A percentile compares a stretch with the other conserved stretches of the same genome.
phyloP scores from a whole-genome alignment of 768 basidiomycete genomes.

The Panus rudis region DNA sequence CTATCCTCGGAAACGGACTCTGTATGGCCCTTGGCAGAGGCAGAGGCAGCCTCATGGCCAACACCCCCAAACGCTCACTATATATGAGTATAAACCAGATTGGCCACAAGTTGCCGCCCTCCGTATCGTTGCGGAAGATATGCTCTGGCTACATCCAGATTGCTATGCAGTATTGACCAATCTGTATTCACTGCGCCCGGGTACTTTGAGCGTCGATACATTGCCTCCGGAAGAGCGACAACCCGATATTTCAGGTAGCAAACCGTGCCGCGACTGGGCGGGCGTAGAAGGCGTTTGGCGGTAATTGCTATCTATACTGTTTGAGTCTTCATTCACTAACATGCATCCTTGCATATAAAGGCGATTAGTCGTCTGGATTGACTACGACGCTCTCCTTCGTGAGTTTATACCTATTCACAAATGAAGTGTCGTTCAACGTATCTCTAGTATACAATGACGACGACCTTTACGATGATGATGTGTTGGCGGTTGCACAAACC shows the following conservation, averaged over 20 bases:
- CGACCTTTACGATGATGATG: constrained; percentile 6
- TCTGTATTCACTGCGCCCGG: background rate
- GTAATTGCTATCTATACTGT: background rate
- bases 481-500: constrained; percentile 32
- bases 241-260: background rate
- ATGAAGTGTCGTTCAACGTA: background rate
- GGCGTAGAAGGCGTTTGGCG: constrained; percentile 21
- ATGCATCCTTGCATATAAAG: constrained; percentile 3
- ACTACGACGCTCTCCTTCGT: constrained; percentile 16
- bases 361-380: constrained; percentile 20
- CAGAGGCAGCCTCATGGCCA: too few relatives aligned
- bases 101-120: too few relatives aligned
- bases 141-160: too few relatives aligned
- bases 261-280: constrained; percentile 18
- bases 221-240: background rate
- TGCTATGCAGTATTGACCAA: too few relatives aligned
- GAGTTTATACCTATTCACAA: background rate
- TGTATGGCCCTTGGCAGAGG: background rate
- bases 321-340: background rate
- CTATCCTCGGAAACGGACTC: background rate
- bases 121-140: too few relatives aligned
- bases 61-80: too few relatives aligned
- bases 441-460: constrained; percentile 10
- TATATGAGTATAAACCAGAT: too few relatives aligned
- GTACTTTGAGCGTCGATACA: background rate